A percentile compares a stretch with the other conserved stretches of the same genome.
Evolutionary conservation across 331 rosid species (phyloP).

Genomic region (Erythrophleum ivorense): DNA sequence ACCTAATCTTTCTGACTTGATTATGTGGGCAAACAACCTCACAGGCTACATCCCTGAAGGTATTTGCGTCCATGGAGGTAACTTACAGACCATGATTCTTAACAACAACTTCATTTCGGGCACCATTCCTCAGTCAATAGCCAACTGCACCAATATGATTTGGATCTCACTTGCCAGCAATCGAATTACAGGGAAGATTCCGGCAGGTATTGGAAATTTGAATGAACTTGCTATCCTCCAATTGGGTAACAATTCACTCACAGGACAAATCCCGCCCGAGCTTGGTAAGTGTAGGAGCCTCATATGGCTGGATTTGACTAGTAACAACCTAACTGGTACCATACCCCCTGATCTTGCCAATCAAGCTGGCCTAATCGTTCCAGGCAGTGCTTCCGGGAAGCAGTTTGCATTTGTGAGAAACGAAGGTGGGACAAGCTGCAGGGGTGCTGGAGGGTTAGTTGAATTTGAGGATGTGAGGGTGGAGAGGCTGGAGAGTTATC

Average conservation of each 20-base stretch:
- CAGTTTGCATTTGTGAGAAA: slow-evolving; percentile 79
- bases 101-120: slow-evolving; percentile 69
- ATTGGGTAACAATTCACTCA: slow-evolving; percentile 67
- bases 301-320: slow-evolving; percentile 77
- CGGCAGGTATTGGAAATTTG: slow-evolving; percentile 64
- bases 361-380: slow-evolving; percentile 59
- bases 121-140: slow-evolving; percentile 68
- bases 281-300: slow-evolving; percentile 60
- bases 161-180: slow-evolving; percentile 74
- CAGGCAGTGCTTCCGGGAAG: slow-evolving; percentile 69
- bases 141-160: slow-evolving; percentile 62
- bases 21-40: slow-evolving; percentile 76
- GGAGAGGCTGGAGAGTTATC: slow-evolving; percentile 63
- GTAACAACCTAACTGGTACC: slow-evolving; percentile 61
- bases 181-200: slow-evolving; percentile 64
- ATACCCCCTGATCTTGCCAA: slow-evolving; percentile 62
- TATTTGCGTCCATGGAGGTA: slow-evolving; percentile 62
- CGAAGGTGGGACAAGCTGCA: slow-evolving; percentile 78
- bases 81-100: slow-evolving; percentile 60
- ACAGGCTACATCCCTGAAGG: slow-evolving; percentile 66
- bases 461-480: slow-evolving; percentile 68
- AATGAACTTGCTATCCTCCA: slow-evolving; percentile 64
- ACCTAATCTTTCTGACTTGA: slow-evolving; percentile 60
- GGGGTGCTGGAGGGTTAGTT: slow-evolving; percentile 84
- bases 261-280: slow-evolving; percentile 66